These are phyloP conservation scores for Penicillium sumatraense DNA, from an alignment of 2,329 filamentous ascomycete genomes.

Conservation along the genomic window DNA sequence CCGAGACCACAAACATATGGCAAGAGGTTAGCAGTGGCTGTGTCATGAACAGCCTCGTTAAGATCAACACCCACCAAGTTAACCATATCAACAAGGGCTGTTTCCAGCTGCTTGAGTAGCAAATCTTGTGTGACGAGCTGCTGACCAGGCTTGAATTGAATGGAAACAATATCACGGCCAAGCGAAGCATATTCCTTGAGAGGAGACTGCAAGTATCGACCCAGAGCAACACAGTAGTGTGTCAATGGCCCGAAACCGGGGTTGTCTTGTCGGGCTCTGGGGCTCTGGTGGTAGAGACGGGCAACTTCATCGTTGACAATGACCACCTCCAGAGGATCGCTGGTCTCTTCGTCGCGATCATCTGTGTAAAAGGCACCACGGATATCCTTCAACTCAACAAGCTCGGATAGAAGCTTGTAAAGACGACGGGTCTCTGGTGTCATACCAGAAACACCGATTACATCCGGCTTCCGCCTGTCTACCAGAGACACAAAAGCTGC, in stretches of 20 bases:
- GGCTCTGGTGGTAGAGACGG: slow-evolving; percentile 91
- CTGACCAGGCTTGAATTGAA: slow-evolving; percentile 89
- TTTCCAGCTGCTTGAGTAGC: slow-evolving; percentile 83
- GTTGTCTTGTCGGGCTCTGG: slow-evolving; percentile 77
- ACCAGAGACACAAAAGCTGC: slow-evolving; percentile 79
- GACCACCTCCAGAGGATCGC: slow-evolving; percentile 82
- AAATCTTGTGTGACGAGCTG: slow-evolving; percentile 87
- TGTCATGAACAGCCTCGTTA: slow-evolving; percentile 83
- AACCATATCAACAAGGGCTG: slow-evolving; percentile 98
- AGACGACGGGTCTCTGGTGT: slow-evolving; percentile 84
- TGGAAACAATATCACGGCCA: slow-evolving; percentile 82
- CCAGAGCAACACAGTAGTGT: slow-evolving; percentile 87
- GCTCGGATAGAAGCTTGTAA: slow-evolving; percentile 76
- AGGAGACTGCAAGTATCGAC: slow-evolving; percentile 91
- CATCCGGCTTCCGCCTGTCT: slow-evolving; percentile 80
- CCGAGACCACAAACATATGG: slow-evolving; percentile 91
- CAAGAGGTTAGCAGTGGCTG: slow-evolving; percentile 82
- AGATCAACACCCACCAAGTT: slow-evolving; percentile 96
- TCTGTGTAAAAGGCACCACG: slow-evolving; percentile 83
- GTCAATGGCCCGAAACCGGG: slow-evolving; percentile 78
- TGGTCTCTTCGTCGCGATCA: slow-evolving; percentile 75
- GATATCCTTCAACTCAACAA: slow-evolving; percentile 78
- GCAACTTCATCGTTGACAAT: slow-evolving; percentile 97
- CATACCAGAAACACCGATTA: slow-evolving; percentile 87
- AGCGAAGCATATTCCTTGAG: slow-evolving; percentile 95